These are phyloP conservation scores for Ailanthus altissimus DNA, from an alignment of 345 rosid genomes.

Conservation along the genomic window DNA sequence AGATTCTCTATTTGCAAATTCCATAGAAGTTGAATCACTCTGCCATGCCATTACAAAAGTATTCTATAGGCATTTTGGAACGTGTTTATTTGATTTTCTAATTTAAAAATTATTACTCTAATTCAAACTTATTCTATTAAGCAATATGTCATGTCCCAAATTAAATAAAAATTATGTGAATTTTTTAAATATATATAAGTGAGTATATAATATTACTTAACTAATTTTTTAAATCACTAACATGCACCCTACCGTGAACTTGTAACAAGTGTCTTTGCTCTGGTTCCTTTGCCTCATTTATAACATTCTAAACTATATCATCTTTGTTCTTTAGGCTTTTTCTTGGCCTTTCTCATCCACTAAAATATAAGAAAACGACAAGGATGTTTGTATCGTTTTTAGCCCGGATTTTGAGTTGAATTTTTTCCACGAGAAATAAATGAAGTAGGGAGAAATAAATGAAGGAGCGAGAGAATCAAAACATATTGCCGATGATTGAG, in stretches of 20 bases:
- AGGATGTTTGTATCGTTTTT: slow-evolving; percentile 7
- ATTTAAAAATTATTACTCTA: background rate
- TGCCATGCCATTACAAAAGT: background rate
- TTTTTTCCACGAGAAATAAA: background rate
- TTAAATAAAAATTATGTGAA: too few species aligned
- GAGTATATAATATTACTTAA: too few species aligned
- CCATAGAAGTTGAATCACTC: background rate
- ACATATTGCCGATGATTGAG: too few species aligned
- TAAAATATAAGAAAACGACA: slow-evolving; percentile 14
- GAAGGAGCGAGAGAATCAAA: background rate
- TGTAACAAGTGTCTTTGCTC: background rate
- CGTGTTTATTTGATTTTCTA: background rate
- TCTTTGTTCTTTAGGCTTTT: background rate
- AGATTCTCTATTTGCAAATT: background rate
- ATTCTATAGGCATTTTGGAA: background rate
- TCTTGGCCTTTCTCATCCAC: background rate
- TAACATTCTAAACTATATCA: background rate
- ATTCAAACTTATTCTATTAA: background rate
- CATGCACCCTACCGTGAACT: too few species aligned
- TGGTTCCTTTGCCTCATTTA: background rate
- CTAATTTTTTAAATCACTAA: too few species aligned
- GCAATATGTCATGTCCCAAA: too few species aligned
- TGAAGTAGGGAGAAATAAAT: background rate
- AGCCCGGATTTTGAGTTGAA: background rate
- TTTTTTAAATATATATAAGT: too few species aligned